These are phyloP conservation scores for Heliophila coronopifolia DNA, from an alignment of 441 rosid genomes.

Conservation along the genomic window DNA sequence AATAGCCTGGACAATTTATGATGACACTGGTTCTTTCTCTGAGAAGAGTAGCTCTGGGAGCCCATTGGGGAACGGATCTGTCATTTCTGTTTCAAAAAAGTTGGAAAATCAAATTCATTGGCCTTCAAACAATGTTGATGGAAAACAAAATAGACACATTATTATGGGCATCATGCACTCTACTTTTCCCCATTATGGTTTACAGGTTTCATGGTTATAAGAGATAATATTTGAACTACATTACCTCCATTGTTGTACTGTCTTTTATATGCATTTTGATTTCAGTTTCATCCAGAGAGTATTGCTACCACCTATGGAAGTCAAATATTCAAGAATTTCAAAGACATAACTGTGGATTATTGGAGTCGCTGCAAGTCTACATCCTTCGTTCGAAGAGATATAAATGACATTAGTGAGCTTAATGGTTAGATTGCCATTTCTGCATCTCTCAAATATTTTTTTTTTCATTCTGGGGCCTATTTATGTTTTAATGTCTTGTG, in stretches of 20 bases:
- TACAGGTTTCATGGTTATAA: constrained; percentile 55
- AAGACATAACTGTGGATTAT: constrained; percentile 63
- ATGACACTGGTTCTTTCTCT: constrained; percentile 45
- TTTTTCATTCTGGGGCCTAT: background rate
- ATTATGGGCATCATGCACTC: constrained; percentile 91
- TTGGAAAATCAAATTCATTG: constrained; percentile 30
- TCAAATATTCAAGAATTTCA: constrained; percentile 72
- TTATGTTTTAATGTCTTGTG: background rate
- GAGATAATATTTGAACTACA: background rate
- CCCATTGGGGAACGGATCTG: constrained; percentile 25
- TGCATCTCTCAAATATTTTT: background rate
- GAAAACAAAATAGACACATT: constrained; percentile 37
- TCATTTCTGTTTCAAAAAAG: constrained; percentile 25
- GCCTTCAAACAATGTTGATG: constrained; percentile 30
- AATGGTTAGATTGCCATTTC: background rate
- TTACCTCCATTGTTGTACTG: constrained; percentile 11
- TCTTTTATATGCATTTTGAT: constrained; percentile 27
- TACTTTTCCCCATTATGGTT: constrained; percentile 85
- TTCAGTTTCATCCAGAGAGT: constrained; percentile 97
- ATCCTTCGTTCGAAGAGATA: constrained; percentile 32
- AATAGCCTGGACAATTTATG: constrained; percentile 76
- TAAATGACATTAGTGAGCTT: constrained; percentile 45
- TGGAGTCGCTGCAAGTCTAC: constrained; percentile 49
- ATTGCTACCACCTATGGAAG: constrained; percentile 79
- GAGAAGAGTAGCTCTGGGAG: constrained; percentile 34